A percentile compares a stretch with the other conserved stretches of the same genome.
phyloP scores from a whole-genome alignment of 805 yeast genomes.

The Candida patagonica region DNA sequence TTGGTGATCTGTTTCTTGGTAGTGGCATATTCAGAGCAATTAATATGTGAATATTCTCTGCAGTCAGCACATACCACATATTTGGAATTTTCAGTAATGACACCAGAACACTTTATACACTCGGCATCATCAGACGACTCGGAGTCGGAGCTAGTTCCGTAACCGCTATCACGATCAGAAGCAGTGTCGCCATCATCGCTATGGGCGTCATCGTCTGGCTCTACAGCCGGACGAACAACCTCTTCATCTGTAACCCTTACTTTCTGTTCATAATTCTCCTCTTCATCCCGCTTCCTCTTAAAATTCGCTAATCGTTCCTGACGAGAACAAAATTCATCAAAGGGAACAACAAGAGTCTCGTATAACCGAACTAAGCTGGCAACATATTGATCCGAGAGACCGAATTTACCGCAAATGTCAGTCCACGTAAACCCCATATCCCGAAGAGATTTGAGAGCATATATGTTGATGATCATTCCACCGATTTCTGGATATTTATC shows the following conservation, averaged over 20 bases:
- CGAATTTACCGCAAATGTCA: conserved; percentile 14
- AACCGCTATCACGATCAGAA: too few species aligned
- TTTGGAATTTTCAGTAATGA: not conserved
- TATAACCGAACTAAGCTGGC: conserved; percentile 1
- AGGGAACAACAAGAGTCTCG: conserved; percentile 8
- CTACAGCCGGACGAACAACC: not conserved
- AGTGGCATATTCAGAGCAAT: conserved; percentile 67
- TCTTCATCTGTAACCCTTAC: too few species aligned
- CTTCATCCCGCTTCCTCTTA: not conserved
- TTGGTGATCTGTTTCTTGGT: too few species aligned
- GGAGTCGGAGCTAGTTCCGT: too few species aligned
- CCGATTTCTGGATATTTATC: conserved; percentile 21
- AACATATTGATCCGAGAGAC: not conserved
- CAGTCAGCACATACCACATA: not conserved
- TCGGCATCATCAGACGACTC: not conserved
- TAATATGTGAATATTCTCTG: conserved; percentile 9
- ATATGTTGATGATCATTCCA: conserved; percentile 22
- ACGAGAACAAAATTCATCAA: conserved; percentile 6
- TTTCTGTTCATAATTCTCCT: not conserved
- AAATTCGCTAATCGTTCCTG: not conserved
- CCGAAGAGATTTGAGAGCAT: conserved; percentile 23
- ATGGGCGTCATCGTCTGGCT: not conserved
- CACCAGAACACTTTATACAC: not conserved
- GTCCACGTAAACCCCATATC: conserved; percentile 22
- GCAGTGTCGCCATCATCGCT: conserved; percentile 3